These are phyloP conservation scores for Cyclotella sp. DNA, from an alignment of 108 stramenopile species.

Conservation along the genomic window DNA sequence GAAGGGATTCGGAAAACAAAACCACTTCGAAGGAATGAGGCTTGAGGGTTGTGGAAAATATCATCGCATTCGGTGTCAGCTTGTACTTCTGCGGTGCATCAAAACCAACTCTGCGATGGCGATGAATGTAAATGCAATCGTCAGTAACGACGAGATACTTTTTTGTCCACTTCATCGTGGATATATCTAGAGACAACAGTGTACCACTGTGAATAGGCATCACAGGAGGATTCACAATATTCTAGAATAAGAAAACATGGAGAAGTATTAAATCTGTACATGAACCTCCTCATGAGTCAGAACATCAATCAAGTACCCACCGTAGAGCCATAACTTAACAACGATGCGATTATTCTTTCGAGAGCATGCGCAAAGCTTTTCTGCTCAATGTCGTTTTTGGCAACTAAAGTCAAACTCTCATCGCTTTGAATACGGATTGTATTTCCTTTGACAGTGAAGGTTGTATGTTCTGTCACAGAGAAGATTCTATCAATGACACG, in stretches of 20 bases:
- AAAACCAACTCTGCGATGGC: conserved; percentile 32
- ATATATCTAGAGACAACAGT: conserved; percentile 20
- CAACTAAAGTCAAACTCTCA: conserved; percentile 20
- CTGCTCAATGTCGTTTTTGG: conserved; percentile 35
- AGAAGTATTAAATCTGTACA: too few species aligned
- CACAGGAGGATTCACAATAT: conserved; percentile 31
- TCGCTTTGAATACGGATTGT: conserved; percentile 41
- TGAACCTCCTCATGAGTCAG: background rate
- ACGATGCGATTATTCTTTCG: conserved; percentile 15
- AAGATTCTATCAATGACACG: conserved; percentile 20
- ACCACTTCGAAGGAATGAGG: conserved; percentile 38
- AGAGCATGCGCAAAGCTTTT: conserved; percentile 32
- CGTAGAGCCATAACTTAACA: conserved; percentile 22
- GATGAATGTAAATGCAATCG: conserved; percentile 33
- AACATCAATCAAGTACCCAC: background rate
- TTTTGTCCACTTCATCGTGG: conserved; percentile 32
- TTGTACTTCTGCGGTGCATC: conserved; percentile 16
- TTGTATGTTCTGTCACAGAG: conserved; percentile 20
- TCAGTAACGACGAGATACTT: conserved; percentile 43
- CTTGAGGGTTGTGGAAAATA: conserved; percentile 33
- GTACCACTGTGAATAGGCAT: conserved; percentile 33
- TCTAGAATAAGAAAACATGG: conserved; percentile 4
- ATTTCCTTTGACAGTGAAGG: conserved; percentile 25
- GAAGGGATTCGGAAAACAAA: conserved; percentile 42
- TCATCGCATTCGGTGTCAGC: conserved; percentile 34